Evolutionary conservation across 768 basidiomycete genomes (phyloP).

Genomic region (Trametes cinnabarina): DNA sequence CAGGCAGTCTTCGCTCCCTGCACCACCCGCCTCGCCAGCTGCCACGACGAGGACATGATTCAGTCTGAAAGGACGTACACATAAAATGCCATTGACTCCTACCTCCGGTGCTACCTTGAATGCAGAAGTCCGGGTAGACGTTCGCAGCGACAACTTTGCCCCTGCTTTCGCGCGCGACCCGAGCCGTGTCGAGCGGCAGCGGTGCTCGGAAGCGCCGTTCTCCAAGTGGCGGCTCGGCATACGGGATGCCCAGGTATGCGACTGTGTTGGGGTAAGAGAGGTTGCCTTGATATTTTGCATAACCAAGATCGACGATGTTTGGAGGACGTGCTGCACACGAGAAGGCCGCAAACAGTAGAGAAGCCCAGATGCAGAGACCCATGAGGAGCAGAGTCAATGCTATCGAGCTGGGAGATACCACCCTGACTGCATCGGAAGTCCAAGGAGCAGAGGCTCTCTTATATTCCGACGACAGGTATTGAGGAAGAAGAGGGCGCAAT

Average conservation of each 20-base stretch:
- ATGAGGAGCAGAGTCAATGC: neutral
- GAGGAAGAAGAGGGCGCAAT: neutral
- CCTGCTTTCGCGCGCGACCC: constrained; percentile 35
- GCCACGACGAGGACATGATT: too few relatives aligned
- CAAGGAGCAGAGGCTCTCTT: too few relatives aligned
- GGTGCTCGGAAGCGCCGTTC: constrained; percentile 43
- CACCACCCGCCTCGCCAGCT: constrained; percentile 59
- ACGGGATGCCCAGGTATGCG: constrained; percentile 48
- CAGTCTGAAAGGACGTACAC: too few relatives aligned
- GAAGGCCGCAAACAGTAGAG: neutral
- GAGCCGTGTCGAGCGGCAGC: constrained; percentile 48
- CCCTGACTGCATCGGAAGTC: too few relatives aligned
- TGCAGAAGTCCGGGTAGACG: constrained; percentile 54
- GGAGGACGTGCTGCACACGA: neutral
- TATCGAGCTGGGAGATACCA: too few relatives aligned
- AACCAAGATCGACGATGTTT: constrained; percentile 51
- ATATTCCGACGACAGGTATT: too few relatives aligned
- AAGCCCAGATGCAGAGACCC: too few relatives aligned
- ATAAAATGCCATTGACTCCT: neutral
- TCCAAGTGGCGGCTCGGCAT: constrained; percentile 37
- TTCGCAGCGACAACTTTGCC: constrained; percentile 50
- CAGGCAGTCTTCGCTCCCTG: constrained; percentile 65
- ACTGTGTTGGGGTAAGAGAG: constrained; percentile 49
- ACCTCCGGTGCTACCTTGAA: constrained; percentile 57
- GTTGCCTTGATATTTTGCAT: constrained; percentile 57